phyloP scores from a whole-genome alignment of 495 filamentous ascomycete species.

The Lasiosphaeria hispida region DNA sequence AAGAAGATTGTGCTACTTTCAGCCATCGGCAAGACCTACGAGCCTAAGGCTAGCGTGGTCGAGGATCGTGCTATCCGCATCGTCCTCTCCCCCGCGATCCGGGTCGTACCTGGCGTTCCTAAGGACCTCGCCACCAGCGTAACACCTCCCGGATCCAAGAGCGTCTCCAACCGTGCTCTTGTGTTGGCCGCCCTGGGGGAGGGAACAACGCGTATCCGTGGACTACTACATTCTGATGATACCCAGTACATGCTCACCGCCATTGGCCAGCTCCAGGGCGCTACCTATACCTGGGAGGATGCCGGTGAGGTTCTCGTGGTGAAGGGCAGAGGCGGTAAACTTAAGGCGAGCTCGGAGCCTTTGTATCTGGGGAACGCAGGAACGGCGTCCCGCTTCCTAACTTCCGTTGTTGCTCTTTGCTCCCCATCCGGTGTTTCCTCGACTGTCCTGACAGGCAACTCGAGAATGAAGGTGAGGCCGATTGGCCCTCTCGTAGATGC shows the following conservation, averaged over 20 bases:
- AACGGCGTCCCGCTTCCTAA: constrained; percentile 93
- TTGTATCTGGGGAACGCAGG: constrained; percentile 96
- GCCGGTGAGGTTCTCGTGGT: constrained; percentile 87
- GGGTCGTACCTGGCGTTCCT: constrained; percentile 67
- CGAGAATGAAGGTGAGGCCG: constrained; percentile 92
- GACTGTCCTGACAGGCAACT: constrained; percentile 88
- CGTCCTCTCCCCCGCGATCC: constrained; percentile 76
- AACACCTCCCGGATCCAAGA: constrained; percentile 93
- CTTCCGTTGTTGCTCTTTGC: constrained; percentile 85
- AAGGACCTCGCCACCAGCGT: constrained; percentile 65
- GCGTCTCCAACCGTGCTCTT: constrained; percentile 92
- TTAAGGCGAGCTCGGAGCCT: constrained; percentile 70
- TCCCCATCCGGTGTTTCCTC: constrained; percentile 57
- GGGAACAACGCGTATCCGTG: constrained; percentile 82
- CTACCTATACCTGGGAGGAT: constrained; percentile 92
- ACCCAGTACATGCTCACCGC: constrained; percentile 96
- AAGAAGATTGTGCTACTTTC: constrained; percentile 97
- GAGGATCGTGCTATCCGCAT: constrained; percentile 81
- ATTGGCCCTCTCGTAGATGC: constrained; percentile 94
- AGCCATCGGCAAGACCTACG: constrained; percentile 81
- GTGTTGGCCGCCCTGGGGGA: constrained; percentile 88
- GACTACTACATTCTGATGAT: constrained; percentile 93
- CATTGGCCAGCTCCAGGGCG: constrained; percentile 76
- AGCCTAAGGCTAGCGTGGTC: constrained; percentile 83
- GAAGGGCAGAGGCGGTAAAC: constrained; percentile 80